Evolutionary conservation across 139 green algal species (phyloP).

Genomic region (Chlamydomonas sp.): DNA sequence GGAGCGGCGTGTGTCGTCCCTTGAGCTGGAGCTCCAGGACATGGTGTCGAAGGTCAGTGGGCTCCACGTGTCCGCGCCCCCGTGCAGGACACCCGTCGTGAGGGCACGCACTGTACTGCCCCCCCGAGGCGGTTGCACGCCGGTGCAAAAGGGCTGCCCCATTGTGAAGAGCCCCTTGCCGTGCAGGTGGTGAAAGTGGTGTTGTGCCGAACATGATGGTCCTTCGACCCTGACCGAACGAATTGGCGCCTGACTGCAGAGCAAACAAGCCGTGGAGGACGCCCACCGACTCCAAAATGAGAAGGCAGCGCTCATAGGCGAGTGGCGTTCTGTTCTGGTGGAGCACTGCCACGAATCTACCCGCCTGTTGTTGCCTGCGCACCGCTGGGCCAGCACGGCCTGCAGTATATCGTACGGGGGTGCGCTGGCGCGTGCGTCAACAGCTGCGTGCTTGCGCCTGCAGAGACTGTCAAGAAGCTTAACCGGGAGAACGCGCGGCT

Average conservation of each 20-base stretch:
- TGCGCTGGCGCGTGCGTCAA: no score
- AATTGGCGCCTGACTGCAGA: slow-evolving; percentile 41
- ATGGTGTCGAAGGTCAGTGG: slow-evolving; percentile 52
- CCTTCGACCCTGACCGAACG: no score
- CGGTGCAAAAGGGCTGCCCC: no score
- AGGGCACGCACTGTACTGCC: no score
- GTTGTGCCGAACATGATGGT: no score
- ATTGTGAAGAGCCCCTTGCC: background rate
- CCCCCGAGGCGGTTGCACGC: no score
- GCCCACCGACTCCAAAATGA: slow-evolving; percentile 68
- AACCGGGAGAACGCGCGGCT: slow-evolving; percentile 82
- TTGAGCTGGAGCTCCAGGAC: slow-evolving; percentile 64
- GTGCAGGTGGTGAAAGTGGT: no score
- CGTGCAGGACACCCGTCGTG: background rate
- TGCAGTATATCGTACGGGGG: no score
- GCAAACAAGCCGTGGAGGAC: slow-evolving; percentile 59
- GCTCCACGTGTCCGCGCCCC: background rate
- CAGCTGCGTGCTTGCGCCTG: background rate
- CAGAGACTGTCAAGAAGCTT: slow-evolving; percentile 81
- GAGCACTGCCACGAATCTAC: no score
- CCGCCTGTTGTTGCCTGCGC: no score
- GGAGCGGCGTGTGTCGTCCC: slow-evolving; percentile 47
- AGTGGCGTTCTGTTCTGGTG: no score
- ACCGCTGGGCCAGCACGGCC: no score
- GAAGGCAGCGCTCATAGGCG: slow-evolving; percentile 61